These are phyloP conservation scores for Catunica adiposa DNA, from an alignment of 2,329 filamentous ascomycete genomes.

Conservation along the genomic window DNA sequence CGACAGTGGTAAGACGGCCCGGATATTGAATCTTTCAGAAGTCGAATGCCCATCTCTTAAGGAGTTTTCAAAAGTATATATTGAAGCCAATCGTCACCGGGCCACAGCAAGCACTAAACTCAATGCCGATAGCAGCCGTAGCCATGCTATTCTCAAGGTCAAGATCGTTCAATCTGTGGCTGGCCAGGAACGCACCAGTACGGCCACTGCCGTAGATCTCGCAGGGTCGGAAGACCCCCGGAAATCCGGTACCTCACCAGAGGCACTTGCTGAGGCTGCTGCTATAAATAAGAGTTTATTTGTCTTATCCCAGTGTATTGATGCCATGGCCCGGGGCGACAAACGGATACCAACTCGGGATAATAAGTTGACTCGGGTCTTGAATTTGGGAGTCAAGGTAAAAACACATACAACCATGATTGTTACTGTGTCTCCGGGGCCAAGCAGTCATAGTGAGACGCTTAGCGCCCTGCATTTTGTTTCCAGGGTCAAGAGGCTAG, in stretches of 20 bases:
- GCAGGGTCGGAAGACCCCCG: constrained; percentile 93
- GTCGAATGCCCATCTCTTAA: constrained; percentile 67
- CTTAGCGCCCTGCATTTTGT: constrained; percentile 89
- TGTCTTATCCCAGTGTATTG: constrained; percentile 84
- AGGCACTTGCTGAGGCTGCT: constrained; percentile 82
- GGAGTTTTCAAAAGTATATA: constrained; percentile 79
- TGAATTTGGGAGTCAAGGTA: constrained; percentile 73
- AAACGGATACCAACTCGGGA: constrained; percentile 81
- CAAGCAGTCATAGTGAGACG: constrained; percentile 85
- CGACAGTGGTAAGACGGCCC: constrained; percentile 72
- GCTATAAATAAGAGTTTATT: constrained; percentile 97
- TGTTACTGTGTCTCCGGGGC: constrained; percentile 77
- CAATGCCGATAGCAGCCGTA: constrained; percentile 78
- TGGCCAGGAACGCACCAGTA: constrained; percentile 55
- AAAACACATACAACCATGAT: constrained; percentile 95
- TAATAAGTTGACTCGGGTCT: constrained; percentile 91
- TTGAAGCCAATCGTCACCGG: constrained; percentile 79
- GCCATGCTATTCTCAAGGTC: constrained; percentile 80
- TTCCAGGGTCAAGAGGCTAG: constrained; percentile 88
- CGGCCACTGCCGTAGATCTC: constrained; percentile 82
- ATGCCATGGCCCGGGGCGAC: constrained; percentile 66
- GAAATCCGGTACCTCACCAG: constrained; percentile 82
- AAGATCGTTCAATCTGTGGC: constrained; percentile 65
- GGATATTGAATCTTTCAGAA: constrained; percentile 74
- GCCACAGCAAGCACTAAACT: constrained; percentile 83